Base-by-base conservation (phyloP, 2,329 filamentous ascomycete genomes). In the Colletotrichum sojae region DNA sequence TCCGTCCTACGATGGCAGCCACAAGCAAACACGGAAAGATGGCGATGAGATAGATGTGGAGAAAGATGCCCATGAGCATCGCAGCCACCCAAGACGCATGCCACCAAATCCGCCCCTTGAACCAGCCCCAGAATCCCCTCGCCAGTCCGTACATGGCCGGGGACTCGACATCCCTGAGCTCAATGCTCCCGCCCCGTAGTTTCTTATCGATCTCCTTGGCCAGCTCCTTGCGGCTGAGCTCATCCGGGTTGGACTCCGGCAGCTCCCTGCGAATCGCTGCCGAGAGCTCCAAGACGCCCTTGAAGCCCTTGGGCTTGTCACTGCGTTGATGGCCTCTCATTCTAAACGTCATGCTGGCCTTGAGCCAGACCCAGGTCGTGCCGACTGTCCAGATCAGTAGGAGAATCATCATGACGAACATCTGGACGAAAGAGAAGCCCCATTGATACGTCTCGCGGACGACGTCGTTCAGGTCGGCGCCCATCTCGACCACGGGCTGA, bases 361-460 rank as follows among this genome's bases (percentile, higher is more conserved):
- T 70, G 15, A 73, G 54, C 70, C 73, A 74, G 43, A 76, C 60
- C 0, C 69, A 43, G 5, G 48, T 73, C 20, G 71, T 70, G 6
- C 74, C 73, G 31, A 72, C 40, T 0, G 71, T 73, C 73, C 74
- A 77, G 8, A 73, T 48, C 12, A 54, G 18, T 1, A 75, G 54
- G 5, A 69, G 22, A 1, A 68, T 12, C 1, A 73, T 4, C 4
- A 67, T 45, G 10, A 73, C 53, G 36, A 73, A 72, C 2, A 73
- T 49, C 52, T 76, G 75, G 46, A 76, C 54, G 20, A 70, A 76
- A 2, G 75, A 76, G 56, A 76, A 76, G 2, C 75, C 75, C 74
- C 75, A 77, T 51, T 73, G 71, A 36, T 74, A 76, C 18, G 52
- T 64, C 22, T 68, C 53, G 6, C 60, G 65, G n/a, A 39, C 66